Evolutionary conservation across 345 rosid species (phyloP).

Genomic region (Acer campestre): DNA sequence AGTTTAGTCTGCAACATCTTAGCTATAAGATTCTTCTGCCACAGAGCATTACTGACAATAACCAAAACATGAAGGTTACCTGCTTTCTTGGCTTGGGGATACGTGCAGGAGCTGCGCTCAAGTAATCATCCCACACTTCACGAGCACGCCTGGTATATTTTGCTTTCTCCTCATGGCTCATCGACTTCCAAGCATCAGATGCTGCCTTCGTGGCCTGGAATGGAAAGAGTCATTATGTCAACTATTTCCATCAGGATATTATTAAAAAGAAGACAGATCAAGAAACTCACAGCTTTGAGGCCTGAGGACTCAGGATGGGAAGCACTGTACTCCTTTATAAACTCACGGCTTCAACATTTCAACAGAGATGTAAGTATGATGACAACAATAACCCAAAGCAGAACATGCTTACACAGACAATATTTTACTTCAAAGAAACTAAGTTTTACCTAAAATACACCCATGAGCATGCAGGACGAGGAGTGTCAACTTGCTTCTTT

Average conservation of each 20-base stretch:
- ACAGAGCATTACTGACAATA: not conserved
- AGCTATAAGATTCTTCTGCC: slow-evolving; percentile 21
- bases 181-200: slow-evolving; percentile 51
- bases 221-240: not conserved
- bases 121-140: slow-evolving; percentile 55
- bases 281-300: slow-evolving; percentile 47
- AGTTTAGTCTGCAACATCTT: slow-evolving; percentile 43
- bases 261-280: not conserved
- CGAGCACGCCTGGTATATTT: slow-evolving; percentile 48
- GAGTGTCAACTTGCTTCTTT: slow-evolving; percentile 31
- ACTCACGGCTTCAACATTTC: slow-evolving; percentile 41
- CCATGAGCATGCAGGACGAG: slow-evolving; percentile 59
- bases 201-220: slow-evolving; percentile 55
- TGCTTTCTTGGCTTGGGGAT: slow-evolving; percentile 45
- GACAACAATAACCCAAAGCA: not conserved
- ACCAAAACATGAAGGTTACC: slow-evolving; percentile 27
- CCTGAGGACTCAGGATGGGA: slow-evolving; percentile 54
- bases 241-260: slow-evolving; percentile 6
- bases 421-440: not conserved
- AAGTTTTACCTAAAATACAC: slow-evolving; percentile 46
- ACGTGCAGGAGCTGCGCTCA: slow-evolving; percentile 42
- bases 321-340: slow-evolving; percentile 49
- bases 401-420: not conserved
- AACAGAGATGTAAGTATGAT: slow-evolving; percentile 21
- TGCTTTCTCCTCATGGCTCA: slow-evolving; percentile 48